Evolutionary conservation across 1,284 basidiomycete species (phyloP), one percentile per base, ranked within the genome.

Genomic region (Ceratobasidium sp.): DNA sequence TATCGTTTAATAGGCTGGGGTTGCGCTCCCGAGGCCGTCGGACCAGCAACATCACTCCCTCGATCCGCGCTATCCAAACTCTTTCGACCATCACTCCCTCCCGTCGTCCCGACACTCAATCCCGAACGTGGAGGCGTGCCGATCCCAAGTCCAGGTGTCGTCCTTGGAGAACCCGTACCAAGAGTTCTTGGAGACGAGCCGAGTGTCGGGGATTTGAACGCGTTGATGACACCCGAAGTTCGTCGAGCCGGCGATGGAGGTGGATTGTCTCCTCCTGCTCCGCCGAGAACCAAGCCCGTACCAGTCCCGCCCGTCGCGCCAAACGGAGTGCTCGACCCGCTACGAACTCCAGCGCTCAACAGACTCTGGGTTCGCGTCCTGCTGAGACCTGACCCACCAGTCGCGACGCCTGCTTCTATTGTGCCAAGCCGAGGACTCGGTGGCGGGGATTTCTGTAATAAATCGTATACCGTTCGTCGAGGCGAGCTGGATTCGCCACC

Each of bases 1-100:
- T 71, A 71, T 16, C 69, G 69, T 32, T 59, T 71, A 32, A 71
- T 71, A 1, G 69, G 69, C n/a, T 71, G 69, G 6, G 69, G 69
- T 23, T 71, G 69, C 8, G 57, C 30, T n/a, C 39, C 34, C 10
- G n/a, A n/a, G n/a, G n/a, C n/a, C n/a, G n/a, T n/a, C n/a, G n/a
- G n/a, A n/a, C 18, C 32, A 6, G 28, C 26, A 1, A 30, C 18
- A 16, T 41, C 57, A 4, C 60, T 32, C 3, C 12, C 30, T 23
- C 45, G n/a, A n/a, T n/a, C n/a, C n/a, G n/a, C 45, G 9, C 60
- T 34, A 14, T 62, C 60, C 1, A 62, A 30, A 36, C 60, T 62
- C 23, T 30, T 32, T 45, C 60, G 45, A 4, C 60, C 41, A 1
- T 57, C 32, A 12, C 48, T 36, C 21, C 43, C 60, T 3, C 9